Base-by-base conservation (phyloP, 2,329 filamentous ascomycete genomes). In the Orbilia blumenaviensis region DNA sequence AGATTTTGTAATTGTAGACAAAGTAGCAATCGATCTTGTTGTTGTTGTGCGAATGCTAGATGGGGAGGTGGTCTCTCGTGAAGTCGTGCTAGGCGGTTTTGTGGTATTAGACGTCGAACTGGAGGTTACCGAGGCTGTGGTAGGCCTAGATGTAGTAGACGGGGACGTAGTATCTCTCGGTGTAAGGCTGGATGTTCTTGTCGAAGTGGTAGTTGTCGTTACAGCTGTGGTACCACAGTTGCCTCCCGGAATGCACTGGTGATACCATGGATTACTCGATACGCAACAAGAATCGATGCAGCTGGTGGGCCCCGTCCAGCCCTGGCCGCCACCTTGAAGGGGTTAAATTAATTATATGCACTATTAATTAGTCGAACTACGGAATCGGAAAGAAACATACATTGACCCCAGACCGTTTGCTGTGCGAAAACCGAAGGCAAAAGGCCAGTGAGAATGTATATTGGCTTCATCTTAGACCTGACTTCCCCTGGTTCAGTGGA, bases 331-430 rank as follows among this genome's bases (percentile, higher is more conserved):
- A 36, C 63, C 63, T 67, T 34, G 16, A n/a, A n/a, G n/a, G n/a
- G n/a, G 14, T 25, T 48, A 14, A 38, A 48, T 27, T 50, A n/a
- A n/a, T n/a, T n/a, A n/a, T n/a, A n/a, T n/a, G n/a, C n/a, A n/a
- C n/a, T n/a, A 8, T 44, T 16, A 1, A n/a, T 29, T 32, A 27
- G 42, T 18, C 21, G 44, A 34, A 21, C 25, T 9, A 50, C 16
- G 12, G n/a, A n/a, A n/a, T n/a, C n/a, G n/a, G n/a, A 25, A 50
- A 23, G 12, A 41, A 21, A 16, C 62, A 29, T 54, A 66, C 62
- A 66, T 66, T 66, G 62, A 4, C 62, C 62, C 62, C 46, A 66
- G n/a, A 66, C 32, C 2, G 62, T 32, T 29, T 66, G 62, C 21
- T 66, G 62, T 18, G 62, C 62, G 14, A 66, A 23, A 32, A 27